phyloP scores from a whole-genome alignment of 2,329 filamentous ascomycete genomes.

The Rutstroemia sydowiana region DNA sequence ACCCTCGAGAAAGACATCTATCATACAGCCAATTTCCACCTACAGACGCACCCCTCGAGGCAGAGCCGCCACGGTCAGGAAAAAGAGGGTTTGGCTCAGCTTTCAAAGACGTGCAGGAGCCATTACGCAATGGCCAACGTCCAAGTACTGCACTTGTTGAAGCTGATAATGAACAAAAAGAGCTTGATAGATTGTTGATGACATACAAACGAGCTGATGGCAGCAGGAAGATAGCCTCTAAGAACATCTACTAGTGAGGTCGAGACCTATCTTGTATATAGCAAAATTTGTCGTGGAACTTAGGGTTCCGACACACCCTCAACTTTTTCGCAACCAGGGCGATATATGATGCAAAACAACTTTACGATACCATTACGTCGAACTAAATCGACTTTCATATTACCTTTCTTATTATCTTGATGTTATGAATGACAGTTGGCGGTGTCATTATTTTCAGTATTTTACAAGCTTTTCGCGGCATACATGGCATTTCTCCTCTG shows the following conservation, averaged over 20 bases:
- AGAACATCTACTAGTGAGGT: no score
- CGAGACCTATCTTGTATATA: no score
- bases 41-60: background rate
- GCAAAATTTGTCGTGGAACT: no score
- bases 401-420: background rate
- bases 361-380: constrained; percentile 8
- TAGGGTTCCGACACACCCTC: background rate
- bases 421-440: background rate
- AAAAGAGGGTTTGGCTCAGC: constrained; percentile 25
- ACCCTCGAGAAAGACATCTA: constrained; percentile 13
- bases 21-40: constrained; percentile 18
- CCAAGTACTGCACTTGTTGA: constrained; percentile 28
- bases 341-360: constrained; percentile 1
- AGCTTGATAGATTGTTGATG: constrained; percentile 10
- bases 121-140: constrained; percentile 38
- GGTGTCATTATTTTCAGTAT: background rate
- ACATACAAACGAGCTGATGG: constrained; percentile 29
- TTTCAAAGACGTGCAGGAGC: constrained; percentile 25
- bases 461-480: constrained; percentile 1
- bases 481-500: constrained; percentile 10
- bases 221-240: no score
- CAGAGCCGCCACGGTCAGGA: constrained; percentile 14
- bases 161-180: constrained; percentile 16
- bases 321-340: background rate
- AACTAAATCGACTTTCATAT: background rate